phyloP scores from a whole-genome alignment of 2,329 filamentous ascomycete species.

The Aspergillus tamarii region DNA sequence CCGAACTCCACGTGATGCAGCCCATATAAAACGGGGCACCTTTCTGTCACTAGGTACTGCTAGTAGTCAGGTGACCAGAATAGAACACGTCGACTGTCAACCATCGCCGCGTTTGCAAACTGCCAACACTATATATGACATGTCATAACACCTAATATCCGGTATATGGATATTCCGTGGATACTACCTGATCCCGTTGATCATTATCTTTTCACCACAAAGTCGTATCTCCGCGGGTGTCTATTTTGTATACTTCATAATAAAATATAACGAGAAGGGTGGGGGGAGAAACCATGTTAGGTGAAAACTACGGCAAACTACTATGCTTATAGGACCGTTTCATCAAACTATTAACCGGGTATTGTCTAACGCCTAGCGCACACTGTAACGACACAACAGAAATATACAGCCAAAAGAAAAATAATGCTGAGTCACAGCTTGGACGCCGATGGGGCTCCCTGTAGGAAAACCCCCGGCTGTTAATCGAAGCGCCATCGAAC shows the following conservation, averaged over 20 bases:
- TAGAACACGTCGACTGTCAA: not conserved
- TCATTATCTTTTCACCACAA: not conserved
- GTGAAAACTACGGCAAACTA: not conserved
- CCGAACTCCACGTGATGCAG: not conserved
- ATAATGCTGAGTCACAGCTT: conserved; percentile 43
- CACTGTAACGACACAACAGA: conserved; percentile 27
- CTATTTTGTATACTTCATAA: not conserved
- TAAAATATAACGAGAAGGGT: not conserved
- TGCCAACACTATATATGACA: not conserved
- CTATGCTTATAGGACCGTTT: conserved; percentile 10
- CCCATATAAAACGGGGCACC: not conserved
- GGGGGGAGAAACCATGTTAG: not conserved
- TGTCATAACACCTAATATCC: not conserved
- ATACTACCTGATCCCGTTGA: not conserved
- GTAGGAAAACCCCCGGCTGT: conserved; percentile 14
- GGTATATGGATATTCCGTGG: not conserved
- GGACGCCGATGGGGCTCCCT: conserved; percentile 30
- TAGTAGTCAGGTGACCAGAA: not conserved
- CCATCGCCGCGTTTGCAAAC: not conserved
- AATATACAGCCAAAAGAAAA: conserved; percentile 24
- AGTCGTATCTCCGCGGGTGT: not conserved
- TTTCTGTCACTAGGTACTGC: not conserved
- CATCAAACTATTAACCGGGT: conserved; percentile 33
- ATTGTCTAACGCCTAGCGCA: conserved; percentile 37
- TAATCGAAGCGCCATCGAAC: conserved; percentile 20